Conservation (phyloP, 192 early-diverging fungal genomes). For the Borealophlyctis nickersoniae region DNA sequence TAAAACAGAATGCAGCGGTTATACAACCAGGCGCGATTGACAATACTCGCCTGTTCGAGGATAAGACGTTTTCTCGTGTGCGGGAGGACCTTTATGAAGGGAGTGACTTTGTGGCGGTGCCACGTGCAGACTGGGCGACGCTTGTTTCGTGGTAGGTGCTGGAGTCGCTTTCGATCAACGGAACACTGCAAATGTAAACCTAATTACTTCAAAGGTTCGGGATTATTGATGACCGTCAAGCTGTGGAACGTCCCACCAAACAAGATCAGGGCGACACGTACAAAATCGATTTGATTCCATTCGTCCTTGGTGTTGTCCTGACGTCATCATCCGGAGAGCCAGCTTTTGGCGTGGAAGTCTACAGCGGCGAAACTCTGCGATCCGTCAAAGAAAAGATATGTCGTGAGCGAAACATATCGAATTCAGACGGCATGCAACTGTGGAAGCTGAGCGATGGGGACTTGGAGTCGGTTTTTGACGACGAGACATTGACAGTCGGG, state of each 20-base stretch:
- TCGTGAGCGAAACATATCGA: neutral
- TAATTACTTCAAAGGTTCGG: neutral
- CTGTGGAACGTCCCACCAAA: neutral
- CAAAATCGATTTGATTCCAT: neutral
- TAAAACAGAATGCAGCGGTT: neutral
- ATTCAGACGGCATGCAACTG: neutral
- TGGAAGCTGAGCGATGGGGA: neutral
- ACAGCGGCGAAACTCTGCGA: neutral
- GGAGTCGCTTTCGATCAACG: no score
- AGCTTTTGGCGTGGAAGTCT: neutral
- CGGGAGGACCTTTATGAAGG: slow-evolving; percentile 16
- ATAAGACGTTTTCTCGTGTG: neutral
- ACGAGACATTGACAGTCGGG: slow-evolving; percentile 10
- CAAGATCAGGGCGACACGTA: neutral
- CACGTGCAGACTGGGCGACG: neutral
- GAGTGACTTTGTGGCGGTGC: slow-evolving; percentile 13
- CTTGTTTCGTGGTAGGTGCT: neutral
- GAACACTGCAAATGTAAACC: neutral
- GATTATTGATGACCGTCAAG: neutral
- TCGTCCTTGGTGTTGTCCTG: neutral
- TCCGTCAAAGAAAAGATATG: neutral
- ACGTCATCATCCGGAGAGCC: neutral
- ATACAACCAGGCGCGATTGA: slow-evolving; percentile 12
- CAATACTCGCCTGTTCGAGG: slow-evolving; percentile 10
- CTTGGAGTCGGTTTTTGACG: slow-evolving; percentile 10